Evolutionary conservation across 1,284 basidiomycete species (phyloP), one percentile per base, ranked within the genome.

Genomic region (Cutaneotrichosporon sp.): DNA sequence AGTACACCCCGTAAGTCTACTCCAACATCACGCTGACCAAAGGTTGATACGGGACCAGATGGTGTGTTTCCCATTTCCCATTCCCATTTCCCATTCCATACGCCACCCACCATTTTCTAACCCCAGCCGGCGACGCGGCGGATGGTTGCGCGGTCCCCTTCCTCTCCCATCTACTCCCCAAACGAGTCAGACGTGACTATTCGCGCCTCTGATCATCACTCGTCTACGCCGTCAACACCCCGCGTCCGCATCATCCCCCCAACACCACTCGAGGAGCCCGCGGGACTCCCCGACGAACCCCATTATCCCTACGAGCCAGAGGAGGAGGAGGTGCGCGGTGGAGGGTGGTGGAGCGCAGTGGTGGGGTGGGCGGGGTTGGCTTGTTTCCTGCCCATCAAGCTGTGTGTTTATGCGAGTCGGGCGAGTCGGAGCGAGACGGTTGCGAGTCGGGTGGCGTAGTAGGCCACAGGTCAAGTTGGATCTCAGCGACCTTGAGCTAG

Each of bases 1-100:
- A 53, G 51, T 18, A 18, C 51, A 53, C 51, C 5, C 51, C 51
- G 51, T 53, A 18, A 11, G 51, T 34, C 13, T 22, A n/a, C 30
- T 31, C 31, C 26, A 30, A 6, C 4, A 5, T 14, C 14, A 31
- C 18, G 51, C 51, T 53, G 51, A 53, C 31, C n/a, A 8, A 11
- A 53, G 51, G 30, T 53, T 53, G 51, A 34, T 53, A 53, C 51
- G 51, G 51, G 51, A 53, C 30, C 51, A 53, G 51, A n/a, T 34
- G 51, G 51, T 53, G 30, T 22, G 51, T 53, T 22, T 21, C 21
- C 9, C 22, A 6, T 22, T n/a, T 21, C 21, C n/a, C 47, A 11
- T 10, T 49, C 47, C 18, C 46, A 47, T 47, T 16, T 11, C 21
- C n/a, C 16, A 30, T 22, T 30, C 26, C 49, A 16, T 26, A 9